phyloP scores from a whole-genome alignment of 805 yeast species.

The Candida endomychidarum region DNA sequence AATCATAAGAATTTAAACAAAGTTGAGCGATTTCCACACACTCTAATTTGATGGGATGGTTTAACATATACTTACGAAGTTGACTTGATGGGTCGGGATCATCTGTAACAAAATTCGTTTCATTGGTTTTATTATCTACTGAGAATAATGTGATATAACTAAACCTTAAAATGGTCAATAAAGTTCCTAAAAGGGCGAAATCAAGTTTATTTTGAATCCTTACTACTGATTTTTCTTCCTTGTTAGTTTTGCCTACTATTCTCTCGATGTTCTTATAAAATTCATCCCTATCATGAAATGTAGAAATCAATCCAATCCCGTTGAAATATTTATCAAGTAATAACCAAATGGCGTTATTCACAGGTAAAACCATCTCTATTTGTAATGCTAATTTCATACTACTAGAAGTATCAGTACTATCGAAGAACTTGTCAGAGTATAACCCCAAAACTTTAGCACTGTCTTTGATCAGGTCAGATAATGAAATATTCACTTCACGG shows the following conservation, averaged over 20 bases:
- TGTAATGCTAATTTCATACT: constrained; percentile 39
- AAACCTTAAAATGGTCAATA: constrained; percentile 41
- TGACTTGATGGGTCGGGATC: constrained; percentile 23
- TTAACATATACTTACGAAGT: constrained; percentile 26
- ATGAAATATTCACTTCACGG: neutral
- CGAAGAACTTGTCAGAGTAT: constrained; percentile 27
- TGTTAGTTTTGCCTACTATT: constrained; percentile 33
- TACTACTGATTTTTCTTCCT: constrained; percentile 22
- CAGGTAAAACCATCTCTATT: constrained; percentile 49
- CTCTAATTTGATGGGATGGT: constrained; percentile 30
- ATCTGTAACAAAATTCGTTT: constrained; percentile 20
- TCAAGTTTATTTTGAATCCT: constrained; percentile 37
- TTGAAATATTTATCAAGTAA: constrained; percentile 52
- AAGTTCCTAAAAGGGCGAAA: constrained; percentile 35
- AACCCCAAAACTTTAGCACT: constrained; percentile 25
- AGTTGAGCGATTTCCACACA: constrained; percentile 13
- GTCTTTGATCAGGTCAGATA: constrained; percentile 8
- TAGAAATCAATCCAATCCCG: constrained; percentile 45
- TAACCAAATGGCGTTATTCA: constrained; percentile 52
- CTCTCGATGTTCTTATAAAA: constrained; percentile 28
- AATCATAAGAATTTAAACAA: constrained; percentile 35
- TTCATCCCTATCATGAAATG: constrained; percentile 40
- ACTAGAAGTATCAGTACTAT: constrained; percentile 26
- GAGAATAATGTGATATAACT: constrained; percentile 33
- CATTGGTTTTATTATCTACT: constrained; percentile 28